Percentiles rank a stretch among this genome's conserved stretches.
phyloP scores from a whole-genome alignment of 768 basidiomycete species.

The Tylopilus subfusipes region DNA sequence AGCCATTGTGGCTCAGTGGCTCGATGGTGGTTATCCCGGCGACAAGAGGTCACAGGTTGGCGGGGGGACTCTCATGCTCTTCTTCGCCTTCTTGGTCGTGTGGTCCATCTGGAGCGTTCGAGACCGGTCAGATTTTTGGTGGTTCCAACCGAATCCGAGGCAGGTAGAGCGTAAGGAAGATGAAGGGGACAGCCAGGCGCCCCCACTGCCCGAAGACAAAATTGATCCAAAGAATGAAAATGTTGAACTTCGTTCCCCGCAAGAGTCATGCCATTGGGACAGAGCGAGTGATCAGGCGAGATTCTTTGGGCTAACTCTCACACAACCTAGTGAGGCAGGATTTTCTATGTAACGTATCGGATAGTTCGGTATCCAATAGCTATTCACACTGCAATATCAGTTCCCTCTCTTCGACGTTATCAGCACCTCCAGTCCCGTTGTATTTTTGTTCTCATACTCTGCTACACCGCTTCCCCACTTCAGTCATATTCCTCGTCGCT shows the following conservation, averaged over 20 bases:
- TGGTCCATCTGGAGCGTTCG: not conserved
- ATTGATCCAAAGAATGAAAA: not conserved
- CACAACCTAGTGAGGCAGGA: not conserved
- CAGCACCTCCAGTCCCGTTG: not conserved
- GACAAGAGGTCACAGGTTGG: not conserved
- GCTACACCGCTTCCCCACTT: too few species aligned
- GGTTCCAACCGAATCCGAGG: conserved; percentile 24
- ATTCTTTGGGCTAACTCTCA: not conserved
- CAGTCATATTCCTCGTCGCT: too few species aligned
- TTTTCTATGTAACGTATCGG: not conserved
- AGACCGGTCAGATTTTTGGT: conserved; percentile 13
- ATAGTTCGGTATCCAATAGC: not conserved
- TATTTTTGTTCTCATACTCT: not conserved
- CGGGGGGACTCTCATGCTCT: not conserved
- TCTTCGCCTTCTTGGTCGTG: not conserved
- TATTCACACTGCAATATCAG: not conserved
- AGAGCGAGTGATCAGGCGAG: not conserved
- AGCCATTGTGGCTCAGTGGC: conserved; percentile 28
- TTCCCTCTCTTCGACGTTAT: not conserved
- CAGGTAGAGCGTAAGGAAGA: not conserved
- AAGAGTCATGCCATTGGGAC: conserved; percentile 4
- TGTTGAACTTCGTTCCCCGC: not conserved
- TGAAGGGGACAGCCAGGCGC: not conserved
- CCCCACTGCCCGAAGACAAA: not conserved
- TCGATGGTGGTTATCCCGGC: not conserved